Conservation (phyloP, 176 grass and related monocot genomes). For the Triticum monococcum region DNA sequence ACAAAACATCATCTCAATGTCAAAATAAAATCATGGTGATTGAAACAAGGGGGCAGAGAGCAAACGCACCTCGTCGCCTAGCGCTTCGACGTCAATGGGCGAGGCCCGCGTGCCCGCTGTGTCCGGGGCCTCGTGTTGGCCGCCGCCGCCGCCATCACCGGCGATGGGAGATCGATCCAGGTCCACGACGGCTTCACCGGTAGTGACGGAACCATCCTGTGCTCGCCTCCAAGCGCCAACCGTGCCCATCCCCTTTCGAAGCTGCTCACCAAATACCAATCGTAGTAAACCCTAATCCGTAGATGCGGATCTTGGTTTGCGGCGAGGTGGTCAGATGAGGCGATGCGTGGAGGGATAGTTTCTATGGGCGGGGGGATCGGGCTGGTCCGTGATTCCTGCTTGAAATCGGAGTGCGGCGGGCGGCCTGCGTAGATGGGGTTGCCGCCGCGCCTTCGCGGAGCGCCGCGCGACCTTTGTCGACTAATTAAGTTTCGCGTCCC, state of each 20-base stretch:
- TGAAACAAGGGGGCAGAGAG: neutral
- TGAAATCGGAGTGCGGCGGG: neutral
- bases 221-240: neutral
- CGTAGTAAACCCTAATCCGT: neutral
- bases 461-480: neutral
- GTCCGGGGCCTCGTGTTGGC: neutral
- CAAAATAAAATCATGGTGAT: neutral
- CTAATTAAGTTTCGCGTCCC: neutral
- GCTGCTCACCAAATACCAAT: neutral
- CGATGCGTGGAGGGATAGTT: neutral
- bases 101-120: neutral
- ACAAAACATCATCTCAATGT: neutral
- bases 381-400: neutral
- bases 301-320: neutral
- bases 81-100: conserved; percentile 38
- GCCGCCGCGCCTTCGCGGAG: neutral
- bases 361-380: neutral
- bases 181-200: neutral
- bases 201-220: neutral
- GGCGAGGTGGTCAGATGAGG: neutral
- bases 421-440: neutral
- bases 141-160: neutral
- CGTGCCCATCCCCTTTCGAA: neutral
- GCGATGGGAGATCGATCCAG: neutral
- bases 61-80: conserved; percentile 14